These are phyloP conservation scores for Phaeosphaeriaceae sp. DNA, from an alignment of 2,329 filamentous ascomycete genomes.

Conservation along the genomic window DNA sequence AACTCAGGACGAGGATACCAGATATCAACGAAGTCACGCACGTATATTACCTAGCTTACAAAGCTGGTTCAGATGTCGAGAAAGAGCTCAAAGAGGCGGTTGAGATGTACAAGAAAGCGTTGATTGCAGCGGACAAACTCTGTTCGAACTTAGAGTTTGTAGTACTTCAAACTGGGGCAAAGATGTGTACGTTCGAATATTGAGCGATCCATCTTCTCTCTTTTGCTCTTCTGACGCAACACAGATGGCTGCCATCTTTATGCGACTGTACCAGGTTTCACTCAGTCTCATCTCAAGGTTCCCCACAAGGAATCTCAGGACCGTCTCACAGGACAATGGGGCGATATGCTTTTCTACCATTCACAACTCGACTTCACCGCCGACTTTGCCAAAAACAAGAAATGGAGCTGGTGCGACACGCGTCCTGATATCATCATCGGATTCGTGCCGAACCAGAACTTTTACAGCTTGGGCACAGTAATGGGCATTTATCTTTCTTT, in stretches of 20 bases:
- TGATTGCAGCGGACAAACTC: constrained; percentile 39
- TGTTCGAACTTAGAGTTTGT: constrained; percentile 32
- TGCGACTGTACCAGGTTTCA: constrained; percentile 29
- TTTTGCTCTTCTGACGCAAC: too few species aligned
- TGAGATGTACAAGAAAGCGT: constrained; percentile 51
- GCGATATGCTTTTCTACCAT: constrained; percentile 51
- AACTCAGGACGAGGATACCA: constrained; percentile 41
- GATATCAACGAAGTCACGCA: constrained; percentile 52
- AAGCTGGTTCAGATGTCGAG: constrained; percentile 48
- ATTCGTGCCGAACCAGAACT: constrained; percentile 51
- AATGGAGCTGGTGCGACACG: constrained; percentile 51
- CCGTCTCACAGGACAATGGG: constrained; percentile 34
- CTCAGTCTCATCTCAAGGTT: constrained; percentile 9
- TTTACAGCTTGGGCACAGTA: constrained; percentile 45
- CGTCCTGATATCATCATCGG: constrained; percentile 53
- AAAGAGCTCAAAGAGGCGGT: constrained; percentile 51
- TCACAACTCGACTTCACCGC: constrained; percentile 50
- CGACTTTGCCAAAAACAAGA: constrained; percentile 42
- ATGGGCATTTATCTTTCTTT: constrained; percentile 50
- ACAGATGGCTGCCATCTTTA: constrained; percentile 52
- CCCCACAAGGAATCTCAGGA: constrained; percentile 14
- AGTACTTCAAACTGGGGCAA: constrained; percentile 39
- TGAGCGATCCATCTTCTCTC: too few species aligned
- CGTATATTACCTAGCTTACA: constrained; percentile 56
- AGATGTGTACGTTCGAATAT: constrained; percentile 40